Evolutionary conservation across 352 stramenopile species (phyloP).

Genomic region (Aphanomyces cochlioides): DNA sequence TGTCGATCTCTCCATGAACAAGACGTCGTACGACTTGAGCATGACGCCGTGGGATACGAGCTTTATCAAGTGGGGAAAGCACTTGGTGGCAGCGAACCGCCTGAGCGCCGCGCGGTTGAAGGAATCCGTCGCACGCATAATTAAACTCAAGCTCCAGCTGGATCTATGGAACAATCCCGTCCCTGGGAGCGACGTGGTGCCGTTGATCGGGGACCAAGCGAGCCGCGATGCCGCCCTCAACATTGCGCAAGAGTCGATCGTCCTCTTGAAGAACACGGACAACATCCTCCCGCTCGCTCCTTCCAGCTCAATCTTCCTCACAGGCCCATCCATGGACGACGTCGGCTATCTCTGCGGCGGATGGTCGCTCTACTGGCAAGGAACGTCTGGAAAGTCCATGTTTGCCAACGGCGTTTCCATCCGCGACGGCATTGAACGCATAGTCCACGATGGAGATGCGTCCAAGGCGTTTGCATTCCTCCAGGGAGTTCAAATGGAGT

Average conservation of each 20-base stretch:
- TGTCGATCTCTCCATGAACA: slow-evolving; percentile 57
- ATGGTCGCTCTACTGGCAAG: slow-evolving; percentile 71
- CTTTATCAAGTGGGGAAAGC: slow-evolving; percentile 35
- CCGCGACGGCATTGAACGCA: slow-evolving; percentile 42
- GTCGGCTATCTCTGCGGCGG: slow-evolving; percentile 65
- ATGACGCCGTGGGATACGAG: slow-evolving; percentile 60
- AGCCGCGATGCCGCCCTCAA: slow-evolving; percentile 57
- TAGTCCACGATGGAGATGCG: slow-evolving; percentile 15
- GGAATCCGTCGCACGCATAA: slow-evolving; percentile 52
- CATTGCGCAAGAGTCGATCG: slow-evolving; percentile 67
- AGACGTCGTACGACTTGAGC: slow-evolving; percentile 91
- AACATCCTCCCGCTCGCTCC: slow-evolving; percentile 42
- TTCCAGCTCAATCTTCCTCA: slow-evolving; percentile 47
- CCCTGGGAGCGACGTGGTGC: slow-evolving; percentile 42
- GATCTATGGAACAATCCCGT: slow-evolving; percentile 65
- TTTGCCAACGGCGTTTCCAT: slow-evolving; percentile 66
- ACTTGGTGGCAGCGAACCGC: slow-evolving; percentile 27
- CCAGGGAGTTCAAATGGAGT: too few species aligned
- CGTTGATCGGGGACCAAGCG: slow-evolving; percentile 42
- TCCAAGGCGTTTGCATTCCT: slow-evolving; percentile 70
- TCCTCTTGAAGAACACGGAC: slow-evolving; percentile 71
- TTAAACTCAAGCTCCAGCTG: slow-evolving; percentile 67
- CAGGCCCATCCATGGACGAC: slow-evolving; percentile 58
- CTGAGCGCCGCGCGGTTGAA: background rate
- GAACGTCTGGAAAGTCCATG: slow-evolving; percentile 49